Evolutionary conservation across 306 rosid species (phyloP).

Genomic region (Hippophae rhamnoides): DNA sequence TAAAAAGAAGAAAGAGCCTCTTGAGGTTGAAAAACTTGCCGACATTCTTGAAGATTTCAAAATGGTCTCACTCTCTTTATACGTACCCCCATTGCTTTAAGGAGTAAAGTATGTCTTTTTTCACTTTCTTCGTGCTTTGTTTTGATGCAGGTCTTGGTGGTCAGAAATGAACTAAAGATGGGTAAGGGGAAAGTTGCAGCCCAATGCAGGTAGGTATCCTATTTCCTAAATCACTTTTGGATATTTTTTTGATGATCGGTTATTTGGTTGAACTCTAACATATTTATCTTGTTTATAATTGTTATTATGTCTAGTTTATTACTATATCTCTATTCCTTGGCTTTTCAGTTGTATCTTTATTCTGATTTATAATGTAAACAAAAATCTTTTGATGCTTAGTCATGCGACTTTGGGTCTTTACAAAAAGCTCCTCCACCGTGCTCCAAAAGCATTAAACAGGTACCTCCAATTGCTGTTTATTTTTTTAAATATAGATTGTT

Average conservation of each 20-base stretch:
- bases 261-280: not conserved
- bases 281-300: too few relatives aligned
- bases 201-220: slow-evolving; percentile 65
- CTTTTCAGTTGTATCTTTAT: not conserved
- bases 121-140: not conserved
- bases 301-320: too few relatives aligned
- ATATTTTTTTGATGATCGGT: not conserved
- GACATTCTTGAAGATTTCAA: slow-evolving; percentile 68
- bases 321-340: too few relatives aligned
- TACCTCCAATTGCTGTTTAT: slow-evolving; percentile 4
- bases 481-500: not conserved
- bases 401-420: slow-evolving; percentile 94
- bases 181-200: slow-evolving; percentile 98
- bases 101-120: not conserved
- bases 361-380: slow-evolving; percentile 6
- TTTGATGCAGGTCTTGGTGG: slow-evolving; percentile 62
- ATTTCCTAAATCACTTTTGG: not conserved
- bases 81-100: not conserved
- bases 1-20: slow-evolving; percentile 37
- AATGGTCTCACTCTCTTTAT: slow-evolving; percentile 40
- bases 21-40: slow-evolving; percentile 73
- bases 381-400: slow-evolving; percentile 28
- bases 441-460: slow-evolving; percentile 85
- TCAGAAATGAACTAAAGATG: slow-evolving; percentile 91
- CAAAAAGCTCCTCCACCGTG: slow-evolving; percentile 66